Conservation (phyloP, 1,139 yeast species). For the Blastobotrys indianensis region DNA sequence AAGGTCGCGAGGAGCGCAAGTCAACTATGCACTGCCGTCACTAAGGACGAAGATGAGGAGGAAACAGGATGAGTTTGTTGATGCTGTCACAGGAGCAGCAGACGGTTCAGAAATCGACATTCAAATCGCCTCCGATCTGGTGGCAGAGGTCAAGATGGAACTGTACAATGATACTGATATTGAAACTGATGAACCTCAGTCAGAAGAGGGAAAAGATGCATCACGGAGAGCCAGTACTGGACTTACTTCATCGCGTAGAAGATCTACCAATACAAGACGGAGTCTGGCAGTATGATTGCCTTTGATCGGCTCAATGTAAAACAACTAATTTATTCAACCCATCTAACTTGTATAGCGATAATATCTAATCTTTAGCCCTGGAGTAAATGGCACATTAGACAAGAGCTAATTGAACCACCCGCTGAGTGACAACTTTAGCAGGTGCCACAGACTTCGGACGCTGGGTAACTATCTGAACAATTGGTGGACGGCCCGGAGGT, state of each 20-base stretch:
- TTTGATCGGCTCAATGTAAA: no score
- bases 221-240: conserved; percentile 3
- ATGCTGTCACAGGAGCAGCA: conserved; percentile 38
- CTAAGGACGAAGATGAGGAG: conserved; percentile 66
- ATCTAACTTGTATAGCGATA: no score
- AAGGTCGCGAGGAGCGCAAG: conserved; percentile 25
- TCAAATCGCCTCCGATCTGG: neutral
- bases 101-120: conserved; percentile 1
- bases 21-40: conserved; percentile 67
- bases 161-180: neutral
- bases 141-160: conserved; percentile 5
- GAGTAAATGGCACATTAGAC: no score
- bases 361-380: no score
- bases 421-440: neutral
- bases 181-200: neutral
- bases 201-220: no score
- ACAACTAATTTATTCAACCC: no score
- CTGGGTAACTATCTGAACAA: conserved; percentile 5
- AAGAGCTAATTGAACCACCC: no score
- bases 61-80: conserved; percentile 53
- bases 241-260: neutral
- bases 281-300: neutral
- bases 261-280: neutral
- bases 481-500: conserved; percentile 2
- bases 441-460: neutral